Evolutionary conservation across 139 green algal genomes (phyloP).

Genomic region (Gonium pectorale): DNA sequence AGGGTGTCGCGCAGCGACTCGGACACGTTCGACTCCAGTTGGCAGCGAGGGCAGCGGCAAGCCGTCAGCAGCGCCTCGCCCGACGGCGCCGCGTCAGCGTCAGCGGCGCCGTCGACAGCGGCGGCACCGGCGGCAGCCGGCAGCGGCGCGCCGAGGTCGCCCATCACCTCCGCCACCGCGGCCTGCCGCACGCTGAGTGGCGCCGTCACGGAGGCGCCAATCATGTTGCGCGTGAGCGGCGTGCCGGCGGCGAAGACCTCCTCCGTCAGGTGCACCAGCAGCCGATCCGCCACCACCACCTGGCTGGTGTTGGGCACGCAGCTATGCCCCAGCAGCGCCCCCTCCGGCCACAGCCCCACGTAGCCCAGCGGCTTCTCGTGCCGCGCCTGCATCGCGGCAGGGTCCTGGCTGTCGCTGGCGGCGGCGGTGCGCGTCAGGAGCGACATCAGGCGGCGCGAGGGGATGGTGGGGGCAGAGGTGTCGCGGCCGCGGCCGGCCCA

Average conservation of each 20-base stretch:
- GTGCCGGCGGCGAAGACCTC: constrained; percentile 18
- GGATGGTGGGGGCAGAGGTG: constrained; percentile 14
- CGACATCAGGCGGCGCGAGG: constrained; percentile 48
- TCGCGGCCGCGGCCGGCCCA: constrained; percentile 48
- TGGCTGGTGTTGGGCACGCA: constrained; percentile 64
- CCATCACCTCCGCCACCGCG: constrained; percentile 41
- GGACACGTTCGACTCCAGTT: constrained; percentile 44
- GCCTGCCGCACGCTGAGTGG: constrained; percentile 49
- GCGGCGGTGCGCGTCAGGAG: constrained; percentile 47
- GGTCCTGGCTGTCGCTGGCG: constrained; percentile 51
- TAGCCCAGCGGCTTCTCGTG: constrained; percentile 60
- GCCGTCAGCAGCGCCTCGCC: not conserved
- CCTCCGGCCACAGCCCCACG: constrained; percentile 65
- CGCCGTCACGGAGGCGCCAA: constrained; percentile 44
- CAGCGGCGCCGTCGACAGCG: not conserved
- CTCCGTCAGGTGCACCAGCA: constrained; percentile 56
- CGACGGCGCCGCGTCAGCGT: not conserved
- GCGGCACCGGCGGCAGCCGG: not conserved
- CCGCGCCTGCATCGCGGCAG: constrained; percentile 53
- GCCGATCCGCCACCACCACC: constrained; percentile 51
- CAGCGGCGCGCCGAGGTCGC: not conserved
- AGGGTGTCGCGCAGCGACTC: constrained; percentile 43
- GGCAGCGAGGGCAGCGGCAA: constrained; percentile 46
- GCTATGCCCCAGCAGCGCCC: constrained; percentile 55
- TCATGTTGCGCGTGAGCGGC: constrained; percentile 55